These are phyloP conservation scores for Microcyclospora pomicola DNA, from an alignment of 2,329 filamentous ascomycete species.

Conservation along the genomic window DNA sequence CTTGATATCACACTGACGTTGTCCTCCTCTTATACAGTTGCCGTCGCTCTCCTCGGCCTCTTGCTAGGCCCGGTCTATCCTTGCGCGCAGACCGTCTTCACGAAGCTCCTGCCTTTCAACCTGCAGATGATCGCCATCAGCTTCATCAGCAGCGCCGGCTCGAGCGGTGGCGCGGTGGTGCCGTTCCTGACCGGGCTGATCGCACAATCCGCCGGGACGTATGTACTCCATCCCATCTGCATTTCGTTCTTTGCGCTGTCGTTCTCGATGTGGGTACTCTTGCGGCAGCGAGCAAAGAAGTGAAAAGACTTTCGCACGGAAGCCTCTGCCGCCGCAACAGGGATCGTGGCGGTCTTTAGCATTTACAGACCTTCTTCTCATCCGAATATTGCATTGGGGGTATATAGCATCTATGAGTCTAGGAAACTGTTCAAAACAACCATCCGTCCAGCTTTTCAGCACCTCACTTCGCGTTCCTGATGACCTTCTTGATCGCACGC, in stretches of 20 bases:
- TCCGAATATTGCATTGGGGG: too few relatives aligned
- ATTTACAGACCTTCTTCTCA: too few relatives aligned
- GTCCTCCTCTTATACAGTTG: constrained; percentile 27
- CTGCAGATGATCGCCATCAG: constrained; percentile 51
- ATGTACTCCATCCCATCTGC: constrained; percentile 51
- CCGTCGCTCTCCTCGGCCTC: constrained; percentile 50
- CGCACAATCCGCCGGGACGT: constrained; percentile 48
- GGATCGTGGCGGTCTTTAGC: too few relatives aligned
- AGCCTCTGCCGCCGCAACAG: too few relatives aligned
- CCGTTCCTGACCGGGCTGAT: constrained; percentile 53
- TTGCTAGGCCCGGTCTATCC: constrained; percentile 70
- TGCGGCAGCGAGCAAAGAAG: neutral
- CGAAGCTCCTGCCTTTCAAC: constrained; percentile 43
- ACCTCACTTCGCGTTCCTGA: too few relatives aligned
- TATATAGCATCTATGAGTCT: too few relatives aligned
- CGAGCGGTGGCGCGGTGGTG: constrained; percentile 52
- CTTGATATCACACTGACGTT: too few relatives aligned
- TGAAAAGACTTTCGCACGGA: too few relatives aligned
- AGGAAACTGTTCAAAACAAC: too few relatives aligned
- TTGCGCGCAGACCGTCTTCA: constrained; percentile 52
- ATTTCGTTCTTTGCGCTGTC: constrained; percentile 26
- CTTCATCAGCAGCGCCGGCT: constrained; percentile 56
- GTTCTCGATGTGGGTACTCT: neutral
- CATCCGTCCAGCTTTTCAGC: too few relatives aligned
- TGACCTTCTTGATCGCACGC: constrained; percentile 39